Evolutionary conservation across 768 basidiomycete species (phyloP), one percentile per base, ranked within the genome.

Genomic region (Leccinum obscurum): DNA sequence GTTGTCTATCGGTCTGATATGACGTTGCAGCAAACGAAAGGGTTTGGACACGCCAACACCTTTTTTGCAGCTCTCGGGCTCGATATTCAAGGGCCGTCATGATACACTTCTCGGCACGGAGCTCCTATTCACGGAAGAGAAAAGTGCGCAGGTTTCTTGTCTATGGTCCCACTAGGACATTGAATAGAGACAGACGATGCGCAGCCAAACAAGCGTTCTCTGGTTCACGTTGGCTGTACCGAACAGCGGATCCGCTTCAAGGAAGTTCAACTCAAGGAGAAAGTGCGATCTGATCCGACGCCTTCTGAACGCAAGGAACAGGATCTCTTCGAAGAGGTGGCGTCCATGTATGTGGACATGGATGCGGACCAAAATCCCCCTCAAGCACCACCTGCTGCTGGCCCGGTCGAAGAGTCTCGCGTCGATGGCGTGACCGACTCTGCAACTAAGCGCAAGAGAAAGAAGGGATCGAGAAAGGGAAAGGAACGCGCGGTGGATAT

Each of bases 41-140:
- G 91, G 90, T 1, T 71, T 93, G 24, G 90, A 93, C 68, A 89
- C 89, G 0, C 83, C 89, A 0, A 87, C 84, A 0, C 91, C 92
- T 0, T 91, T 85, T 64, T 72, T 93, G 22, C 92, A 93, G 64
- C 78, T 93, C 1, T 86, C 87, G 5, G 90, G 90, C 2, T 87
- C 88, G 1, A 79, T 91, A 20, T 80, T 92, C 62, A 86, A 86
- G 70, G 92, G 92, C 1, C 75, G 78, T 39, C 85, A 92, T 61
- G 84, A 89, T 58, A 68, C 49, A 17, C 77, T 93, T 4, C 75
- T 93, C 3, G 92, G 92, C 2, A 88, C 89, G 0, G 91, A 93
- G 66, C 73, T 93, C 26, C 67, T 93, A 20, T 92, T 93, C 70
- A 81, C 83, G 0, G 90, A 92, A 57, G 81, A 80, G 35, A 85